These are phyloP conservation scores for Elsinoe arachidis DNA, from an alignment of 2,329 filamentous ascomycete species.

Conservation along the genomic window DNA sequence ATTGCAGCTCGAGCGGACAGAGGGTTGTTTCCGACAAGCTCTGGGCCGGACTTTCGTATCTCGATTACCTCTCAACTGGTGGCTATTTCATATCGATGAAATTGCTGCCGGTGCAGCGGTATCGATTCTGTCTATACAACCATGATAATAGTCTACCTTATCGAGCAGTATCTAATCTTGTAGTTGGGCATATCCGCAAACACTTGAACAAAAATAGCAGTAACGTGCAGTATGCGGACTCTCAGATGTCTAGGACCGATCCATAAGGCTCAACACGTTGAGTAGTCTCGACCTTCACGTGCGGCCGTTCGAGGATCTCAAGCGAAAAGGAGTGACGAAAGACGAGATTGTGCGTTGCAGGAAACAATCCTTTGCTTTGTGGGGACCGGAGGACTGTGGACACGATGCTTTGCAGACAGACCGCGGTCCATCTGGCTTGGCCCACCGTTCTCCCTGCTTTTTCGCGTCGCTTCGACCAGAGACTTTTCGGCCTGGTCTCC, in stretches of 20 bases:
- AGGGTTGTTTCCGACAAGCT: slow-evolving; percentile 1
- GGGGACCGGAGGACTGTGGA: not conserved
- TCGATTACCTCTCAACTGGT: not conserved
- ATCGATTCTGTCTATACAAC: not conserved
- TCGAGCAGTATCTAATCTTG: slow-evolving; percentile 11
- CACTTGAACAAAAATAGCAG: not conserved
- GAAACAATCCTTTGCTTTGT: not conserved
- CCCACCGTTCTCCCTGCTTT: not conserved
- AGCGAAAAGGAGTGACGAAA: not conserved
- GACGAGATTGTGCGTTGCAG: not conserved
- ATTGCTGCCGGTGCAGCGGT: slow-evolving; percentile 7
- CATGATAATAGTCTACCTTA: not conserved
- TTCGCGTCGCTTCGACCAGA: not conserved
- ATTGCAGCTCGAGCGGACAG: not conserved
- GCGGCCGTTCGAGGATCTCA: not conserved
- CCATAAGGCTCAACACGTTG: not conserved
- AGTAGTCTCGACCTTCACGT: slow-evolving; percentile 9
- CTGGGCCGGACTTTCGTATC: not conserved
- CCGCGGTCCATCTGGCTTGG: not conserved
- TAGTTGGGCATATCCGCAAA: not conserved
- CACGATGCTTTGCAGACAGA: not conserved
- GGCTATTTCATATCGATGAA: not conserved
- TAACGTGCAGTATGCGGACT: not conserved
- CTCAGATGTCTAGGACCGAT: not conserved
- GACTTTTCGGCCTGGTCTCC: not conserved